Evolutionary conservation across 1,284 basidiomycete species (phyloP).

Genomic region (Leccinum fallax): DNA sequence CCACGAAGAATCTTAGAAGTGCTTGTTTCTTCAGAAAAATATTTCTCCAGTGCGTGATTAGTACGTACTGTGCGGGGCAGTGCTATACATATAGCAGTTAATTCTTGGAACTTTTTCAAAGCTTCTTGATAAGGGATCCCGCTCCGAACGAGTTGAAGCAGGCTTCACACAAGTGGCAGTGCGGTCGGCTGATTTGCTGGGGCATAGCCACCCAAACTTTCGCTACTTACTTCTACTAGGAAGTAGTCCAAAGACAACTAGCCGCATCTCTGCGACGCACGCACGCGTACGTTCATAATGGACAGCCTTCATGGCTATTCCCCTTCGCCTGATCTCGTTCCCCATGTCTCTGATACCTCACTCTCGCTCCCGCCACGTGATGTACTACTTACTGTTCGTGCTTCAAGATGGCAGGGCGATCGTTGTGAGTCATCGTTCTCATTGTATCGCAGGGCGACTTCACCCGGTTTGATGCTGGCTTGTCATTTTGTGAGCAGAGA

Average conservation of each 20-base stretch:
- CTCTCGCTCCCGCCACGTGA: too few species aligned
- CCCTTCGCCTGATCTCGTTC: conserved; percentile 5
- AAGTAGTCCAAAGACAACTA: background rate
- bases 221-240: too few species aligned
- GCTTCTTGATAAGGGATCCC: background rate
- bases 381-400: too few species aligned
- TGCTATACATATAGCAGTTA: background rate
- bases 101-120: background rate
- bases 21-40: background rate
- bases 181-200: too few species aligned
- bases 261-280: conserved; percentile 7
- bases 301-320: conserved; percentile 80
- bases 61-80: background rate
- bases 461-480: too few species aligned
- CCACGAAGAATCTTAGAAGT: background rate
- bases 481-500: conserved; percentile 55
- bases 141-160: too few species aligned
- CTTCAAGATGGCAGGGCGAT: too few species aligned
- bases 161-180: too few species aligned
- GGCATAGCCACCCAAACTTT: background rate
- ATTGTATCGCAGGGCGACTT: too few species aligned
- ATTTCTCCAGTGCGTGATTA: background rate
- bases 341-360: conserved; percentile 44
- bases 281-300: conserved; percentile 45
- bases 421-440: too few species aligned